These are phyloP conservation scores for Cicer cuneatum DNA, from an alignment of 306 rosid genomes.

Conservation along the genomic window DNA sequence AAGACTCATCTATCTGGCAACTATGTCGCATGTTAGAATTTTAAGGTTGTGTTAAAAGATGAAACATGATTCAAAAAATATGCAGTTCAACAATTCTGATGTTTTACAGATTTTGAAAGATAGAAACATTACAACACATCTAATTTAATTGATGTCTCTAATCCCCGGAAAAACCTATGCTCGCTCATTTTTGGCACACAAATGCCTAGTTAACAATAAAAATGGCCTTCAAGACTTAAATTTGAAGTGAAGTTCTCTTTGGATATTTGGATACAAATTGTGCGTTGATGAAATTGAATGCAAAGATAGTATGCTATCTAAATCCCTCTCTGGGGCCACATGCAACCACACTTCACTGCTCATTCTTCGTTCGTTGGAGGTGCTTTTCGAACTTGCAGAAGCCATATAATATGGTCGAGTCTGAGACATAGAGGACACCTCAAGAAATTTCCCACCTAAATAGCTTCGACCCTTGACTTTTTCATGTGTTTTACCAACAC, in stretches of 20 bases:
- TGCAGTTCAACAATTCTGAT: slow-evolving; percentile 2
- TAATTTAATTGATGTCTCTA: slow-evolving; percentile 24
- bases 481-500: slow-evolving; percentile 44
- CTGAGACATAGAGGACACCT: slow-evolving; percentile 43
- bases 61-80: neutral
- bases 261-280: slow-evolving; percentile 31
- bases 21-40: neutral
- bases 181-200: slow-evolving; percentile 28
- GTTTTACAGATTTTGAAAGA: slow-evolving; percentile 27
- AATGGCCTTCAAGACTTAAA: slow-evolving; percentile 27
- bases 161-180: slow-evolving; percentile 11
- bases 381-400: slow-evolving; percentile 42
- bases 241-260: slow-evolving; percentile 28
- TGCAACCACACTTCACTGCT: slow-evolving; percentile 55
- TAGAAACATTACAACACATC: slow-evolving; percentile 30
- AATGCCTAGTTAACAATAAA: slow-evolving; percentile 19
- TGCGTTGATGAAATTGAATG: slow-evolving; percentile 55
- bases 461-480: slow-evolving; percentile 50
- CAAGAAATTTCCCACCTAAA: slow-evolving; percentile 46
- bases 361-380: slow-evolving; percentile 36
- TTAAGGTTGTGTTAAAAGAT: neutral
- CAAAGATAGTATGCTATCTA: slow-evolving; percentile 70
- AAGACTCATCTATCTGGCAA: neutral
- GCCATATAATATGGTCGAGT: slow-evolving; percentile 32
- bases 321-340: slow-evolving; percentile 59